Evolutionary conservation across 495 filamentous ascomycete genomes (phyloP), one percentile per base, ranked within the genome.

Genomic region (Penicillium paradoxum): DNA sequence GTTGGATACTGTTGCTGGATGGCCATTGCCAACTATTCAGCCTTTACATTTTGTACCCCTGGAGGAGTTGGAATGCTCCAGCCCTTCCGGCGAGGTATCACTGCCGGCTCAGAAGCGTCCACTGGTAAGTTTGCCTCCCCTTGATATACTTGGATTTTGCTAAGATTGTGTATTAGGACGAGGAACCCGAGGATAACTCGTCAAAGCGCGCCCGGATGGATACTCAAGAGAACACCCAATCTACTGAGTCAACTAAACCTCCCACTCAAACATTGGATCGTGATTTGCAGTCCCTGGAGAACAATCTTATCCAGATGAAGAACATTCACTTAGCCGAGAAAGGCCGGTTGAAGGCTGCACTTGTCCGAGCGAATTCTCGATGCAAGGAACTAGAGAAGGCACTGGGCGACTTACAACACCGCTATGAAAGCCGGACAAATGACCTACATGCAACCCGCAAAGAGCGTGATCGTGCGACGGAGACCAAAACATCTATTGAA

Each of bases 11-110:
- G 59, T 72, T 33, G 39, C 57, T 11, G 51, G 55, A 10, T 81
- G 78, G 78, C 57, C 70, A 24, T 46, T 82, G 6, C 68, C 77
- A 17, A 42, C 50, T 2, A 68, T 82, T 15, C 70, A 72, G 45
- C 68, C 73, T 25, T 59, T 81, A 37, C 60, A 59, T 1, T 52
- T 72, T 29, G 38, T 63, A 6, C 56, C 57, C 6, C 27, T 64
- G 1, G 70, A 65, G 13, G 61, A 63, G 30, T 41, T 66, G 6
- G 62, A 66, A 6, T 50, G 51, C 19, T 45, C 49, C 11, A 54
- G 45, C 10, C 39, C 57, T 17, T 60, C 63, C 19, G 60, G 55
- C n/a, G 57, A 54, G 7, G 42, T 33, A 29, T 49, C 9, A 34
- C 45, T 27, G 45, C 36, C 45, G 13, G 40, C 53, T 9, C 69